Conservation (phyloP, 2,329 filamentous ascomycete genomes). For the Colletotrichum salicis region DNA sequence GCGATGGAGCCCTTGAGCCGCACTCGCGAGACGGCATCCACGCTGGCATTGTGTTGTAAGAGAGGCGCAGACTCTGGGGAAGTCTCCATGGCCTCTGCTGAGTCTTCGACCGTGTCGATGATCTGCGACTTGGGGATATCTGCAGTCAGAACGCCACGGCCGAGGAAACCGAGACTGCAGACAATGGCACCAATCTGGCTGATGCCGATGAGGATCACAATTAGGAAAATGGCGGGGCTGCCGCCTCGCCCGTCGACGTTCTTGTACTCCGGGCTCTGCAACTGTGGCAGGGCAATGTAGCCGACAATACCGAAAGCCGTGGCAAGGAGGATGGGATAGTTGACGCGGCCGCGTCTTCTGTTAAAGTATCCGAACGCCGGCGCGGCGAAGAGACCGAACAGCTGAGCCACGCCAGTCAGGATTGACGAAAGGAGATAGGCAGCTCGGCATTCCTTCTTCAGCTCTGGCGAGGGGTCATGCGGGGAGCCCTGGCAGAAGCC, state of each 20-base stretch:
- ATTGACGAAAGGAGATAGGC: conserved; percentile 91
- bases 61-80: conserved; percentile 54
- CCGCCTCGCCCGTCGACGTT: conserved; percentile 73
- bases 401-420: conserved; percentile 88
- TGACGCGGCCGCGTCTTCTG: conserved; percentile 72
- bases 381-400: conserved; percentile 84
- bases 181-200: conserved; percentile 98
- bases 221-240: conserved; percentile 74
- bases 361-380: conserved; percentile 89
- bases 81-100: conserved; percentile 44
- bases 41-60: conserved; percentile 43
- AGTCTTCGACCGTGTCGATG: conserved; percentile 40
- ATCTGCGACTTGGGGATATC: conserved; percentile 49
- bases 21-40: conserved; percentile 57
- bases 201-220: conserved; percentile 84
- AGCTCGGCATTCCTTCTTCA: conserved; percentile 85
- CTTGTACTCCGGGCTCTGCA: conserved; percentile 80
- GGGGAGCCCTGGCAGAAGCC: conserved; percentile 80
- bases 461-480: conserved; percentile 73
- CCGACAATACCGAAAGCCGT: conserved; percentile 80
- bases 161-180: conserved; percentile 89
- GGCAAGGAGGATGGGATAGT: conserved; percentile 78
- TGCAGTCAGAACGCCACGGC: conserved; percentile 76
- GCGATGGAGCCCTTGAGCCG: conserved; percentile 92
- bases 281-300: conserved; percentile 79